phyloP scores from a whole-genome alignment of 2,329 filamentous ascomycete species.

The Phaeoacremonium minimum region DNA sequence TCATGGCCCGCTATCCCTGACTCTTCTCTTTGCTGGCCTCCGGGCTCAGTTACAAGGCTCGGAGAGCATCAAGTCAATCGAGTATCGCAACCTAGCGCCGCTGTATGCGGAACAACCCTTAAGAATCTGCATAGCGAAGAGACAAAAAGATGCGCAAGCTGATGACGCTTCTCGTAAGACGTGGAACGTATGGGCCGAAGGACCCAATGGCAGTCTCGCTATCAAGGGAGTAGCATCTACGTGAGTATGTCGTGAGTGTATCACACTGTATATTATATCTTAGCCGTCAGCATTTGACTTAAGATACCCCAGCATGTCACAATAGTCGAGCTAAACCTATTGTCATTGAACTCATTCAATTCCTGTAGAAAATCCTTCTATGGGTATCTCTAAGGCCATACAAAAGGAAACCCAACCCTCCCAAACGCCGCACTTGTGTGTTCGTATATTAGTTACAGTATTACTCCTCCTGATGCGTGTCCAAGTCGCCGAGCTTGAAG shows the following conservation, averaged over 20 bases:
- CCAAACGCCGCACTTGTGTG: too few species aligned
- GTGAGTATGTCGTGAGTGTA: too few species aligned
- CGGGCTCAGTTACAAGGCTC: constrained; percentile 21
- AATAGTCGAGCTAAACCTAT: too few species aligned
- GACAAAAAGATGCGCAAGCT: constrained; percentile 30
- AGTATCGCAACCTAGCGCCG: constrained; percentile 79
- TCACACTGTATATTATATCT: neutral
- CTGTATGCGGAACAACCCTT: constrained; percentile 72
- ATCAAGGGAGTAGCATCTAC: constrained; percentile 46
- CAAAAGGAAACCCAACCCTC: too few species aligned
- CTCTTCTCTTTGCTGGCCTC: constrained; percentile 69
- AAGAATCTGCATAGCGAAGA: constrained; percentile 59
- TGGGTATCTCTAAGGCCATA: too few species aligned
- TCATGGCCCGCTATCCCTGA: constrained; percentile 79
- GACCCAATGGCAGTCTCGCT: constrained; percentile 54
- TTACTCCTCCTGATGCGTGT: constrained; percentile 10
- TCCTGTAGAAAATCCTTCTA: too few species aligned
- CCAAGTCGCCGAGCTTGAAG: constrained; percentile 7
- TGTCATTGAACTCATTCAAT: too few species aligned
- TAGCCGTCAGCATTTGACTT: neutral
- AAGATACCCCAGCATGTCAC: too few species aligned
- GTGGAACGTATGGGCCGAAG: constrained; percentile 66
- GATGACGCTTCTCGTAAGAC: constrained; percentile 32
- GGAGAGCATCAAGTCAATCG: constrained; percentile 48
- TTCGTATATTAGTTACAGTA: too few species aligned